Evolutionary conservation across 2,329 filamentous ascomycete species (phyloP).

Genomic region (Venturia carpophila): DNA sequence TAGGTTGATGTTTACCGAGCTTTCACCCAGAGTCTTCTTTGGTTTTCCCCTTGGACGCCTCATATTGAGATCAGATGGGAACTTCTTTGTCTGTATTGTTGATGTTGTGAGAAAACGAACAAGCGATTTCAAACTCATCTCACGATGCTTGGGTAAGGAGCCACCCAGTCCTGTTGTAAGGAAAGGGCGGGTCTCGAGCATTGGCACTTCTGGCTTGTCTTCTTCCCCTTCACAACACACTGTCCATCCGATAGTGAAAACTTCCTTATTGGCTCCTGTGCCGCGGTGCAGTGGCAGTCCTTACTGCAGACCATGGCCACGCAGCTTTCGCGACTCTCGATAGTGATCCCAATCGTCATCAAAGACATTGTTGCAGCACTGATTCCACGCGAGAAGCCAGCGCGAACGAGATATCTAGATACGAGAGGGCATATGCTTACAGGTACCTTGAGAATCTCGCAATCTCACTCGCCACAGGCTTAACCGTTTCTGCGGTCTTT

Average conservation of each 20-base stretch:
- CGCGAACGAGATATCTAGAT: neutral
- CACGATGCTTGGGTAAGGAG: neutral
- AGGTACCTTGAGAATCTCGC: neutral
- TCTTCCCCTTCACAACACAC: neutral
- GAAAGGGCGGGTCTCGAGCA: no score
- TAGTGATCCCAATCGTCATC: neutral
- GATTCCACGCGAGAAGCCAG: neutral
- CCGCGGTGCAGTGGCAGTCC: neutral
- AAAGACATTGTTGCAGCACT: neutral
- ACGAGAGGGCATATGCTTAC: neutral
- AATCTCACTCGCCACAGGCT: neutral
- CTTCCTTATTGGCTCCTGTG: neutral
- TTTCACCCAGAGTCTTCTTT: neutral
- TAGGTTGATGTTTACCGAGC: neutral
- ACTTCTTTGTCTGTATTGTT: neutral
- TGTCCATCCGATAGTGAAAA: neutral
- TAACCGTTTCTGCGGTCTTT: neutral
- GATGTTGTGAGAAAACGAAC: neutral
- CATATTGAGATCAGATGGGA: neutral
- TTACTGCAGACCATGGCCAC: neutral
- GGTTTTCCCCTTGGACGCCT: neutral
- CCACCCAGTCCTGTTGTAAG: neutral
- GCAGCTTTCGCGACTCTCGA: neutral
- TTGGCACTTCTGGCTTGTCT: neutral
- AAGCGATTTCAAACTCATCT: neutral